These are phyloP conservation scores for Theobroma grandiflorum DNA, from an alignment of 441 rosid genomes.

Conservation along the genomic window DNA sequence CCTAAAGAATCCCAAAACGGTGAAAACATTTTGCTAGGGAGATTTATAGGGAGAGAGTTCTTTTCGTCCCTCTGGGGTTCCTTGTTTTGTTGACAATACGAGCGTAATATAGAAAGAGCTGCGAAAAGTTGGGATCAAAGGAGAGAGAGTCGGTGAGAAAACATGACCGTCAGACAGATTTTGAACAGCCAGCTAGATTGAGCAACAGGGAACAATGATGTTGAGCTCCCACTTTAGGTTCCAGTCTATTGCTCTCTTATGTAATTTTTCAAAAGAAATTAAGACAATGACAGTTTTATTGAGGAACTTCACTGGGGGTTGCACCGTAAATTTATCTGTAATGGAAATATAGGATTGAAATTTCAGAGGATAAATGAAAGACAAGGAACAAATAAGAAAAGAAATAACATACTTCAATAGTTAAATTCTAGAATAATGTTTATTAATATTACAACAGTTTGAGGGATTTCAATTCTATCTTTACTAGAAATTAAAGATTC, in stretches of 20 bases:
- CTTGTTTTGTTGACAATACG: background rate
- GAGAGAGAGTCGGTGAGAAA: constrained; percentile 27
- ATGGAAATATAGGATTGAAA: no score
- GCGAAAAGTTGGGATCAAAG: constrained; percentile 32
- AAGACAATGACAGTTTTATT: background rate
- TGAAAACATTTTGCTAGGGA: background rate
- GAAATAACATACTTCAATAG: no score
- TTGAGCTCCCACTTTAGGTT: no score
- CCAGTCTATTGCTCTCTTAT: no score
- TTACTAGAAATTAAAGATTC: no score
- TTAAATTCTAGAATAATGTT: no score
- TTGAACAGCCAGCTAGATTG: background rate
- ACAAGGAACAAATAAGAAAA: no score
- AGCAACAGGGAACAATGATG: background rate
- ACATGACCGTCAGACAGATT: background rate
- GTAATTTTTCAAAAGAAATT: background rate
- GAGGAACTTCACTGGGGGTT: no score
- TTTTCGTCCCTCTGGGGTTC: background rate
- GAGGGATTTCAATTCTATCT: no score
- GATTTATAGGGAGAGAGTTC: background rate
- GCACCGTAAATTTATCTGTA: background rate
- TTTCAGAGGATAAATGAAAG: background rate
- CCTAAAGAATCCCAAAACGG: background rate
- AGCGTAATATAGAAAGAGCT: constrained; percentile 3
- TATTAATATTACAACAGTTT: no score